Evolutionary conservation across 192 early-diverging fungal species (phyloP).

Genomic region (Ambispora gerdemannii): DNA sequence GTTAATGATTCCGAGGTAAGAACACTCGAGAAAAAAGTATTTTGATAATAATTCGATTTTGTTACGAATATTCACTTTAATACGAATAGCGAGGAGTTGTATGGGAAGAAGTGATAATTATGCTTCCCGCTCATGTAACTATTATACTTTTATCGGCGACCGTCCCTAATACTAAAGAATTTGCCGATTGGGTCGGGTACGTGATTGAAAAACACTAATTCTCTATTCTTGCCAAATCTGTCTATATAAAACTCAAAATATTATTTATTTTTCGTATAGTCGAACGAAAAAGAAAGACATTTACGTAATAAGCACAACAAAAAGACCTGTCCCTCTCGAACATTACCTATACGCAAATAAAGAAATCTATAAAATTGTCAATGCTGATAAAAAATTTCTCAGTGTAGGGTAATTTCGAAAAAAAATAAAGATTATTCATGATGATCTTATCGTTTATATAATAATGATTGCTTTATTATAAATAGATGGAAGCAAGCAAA

Average conservation of each 20-base stretch:
- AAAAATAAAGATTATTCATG: too few relatives aligned
- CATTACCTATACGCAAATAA: constrained; percentile 87
- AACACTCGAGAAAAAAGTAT: not conserved
- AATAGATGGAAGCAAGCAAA: constrained; percentile 69
- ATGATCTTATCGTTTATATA: too few relatives aligned
- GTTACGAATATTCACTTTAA: not conserved
- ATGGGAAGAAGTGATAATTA: constrained; percentile 99
- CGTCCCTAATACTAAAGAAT: constrained; percentile 96
- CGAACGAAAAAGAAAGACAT: constrained; percentile 97
- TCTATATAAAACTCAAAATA: not conserved
- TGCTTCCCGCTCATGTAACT: constrained; percentile 92
- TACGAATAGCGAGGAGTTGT: constrained; percentile 79
- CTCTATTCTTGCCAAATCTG: not conserved
- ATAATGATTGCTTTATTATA: too few relatives aligned
- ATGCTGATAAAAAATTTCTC: constrained; percentile 65
- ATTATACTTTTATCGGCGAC: constrained; percentile 96
- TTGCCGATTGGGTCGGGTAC: constrained; percentile 98
- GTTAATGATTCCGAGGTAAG: constrained; percentile 86
- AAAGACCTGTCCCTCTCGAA: constrained; percentile 93
- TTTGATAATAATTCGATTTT: not conserved
- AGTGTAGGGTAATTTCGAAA: constrained; percentile 56
- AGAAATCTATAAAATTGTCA: constrained; percentile 88
- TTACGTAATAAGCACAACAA: constrained; percentile 91
- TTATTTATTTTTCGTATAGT: constrained; percentile 35
- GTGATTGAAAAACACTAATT: not conserved